Conservation (phyloP, 1,284 basidiomycete species). For the Fomitopsis betulina region DNA sequence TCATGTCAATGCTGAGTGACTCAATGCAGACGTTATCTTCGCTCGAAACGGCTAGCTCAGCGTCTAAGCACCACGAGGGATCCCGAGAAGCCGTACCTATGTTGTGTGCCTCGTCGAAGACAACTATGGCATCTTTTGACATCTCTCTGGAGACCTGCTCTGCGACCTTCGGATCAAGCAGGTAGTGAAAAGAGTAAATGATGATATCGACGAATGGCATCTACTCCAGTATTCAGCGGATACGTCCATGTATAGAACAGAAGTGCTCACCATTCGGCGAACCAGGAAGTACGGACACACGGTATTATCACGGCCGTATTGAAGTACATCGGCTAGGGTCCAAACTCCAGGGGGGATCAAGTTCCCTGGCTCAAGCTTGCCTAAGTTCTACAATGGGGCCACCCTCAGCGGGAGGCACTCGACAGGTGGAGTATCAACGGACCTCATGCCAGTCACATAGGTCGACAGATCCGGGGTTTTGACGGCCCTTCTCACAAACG, state of each 20-base stretch:
- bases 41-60: constrained; percentile 1
- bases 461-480: constrained; percentile 88
- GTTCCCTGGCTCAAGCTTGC: constrained; percentile 79
- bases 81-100: constrained; percentile 61
- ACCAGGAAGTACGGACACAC: constrained; percentile 97
- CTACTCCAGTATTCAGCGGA: constrained; percentile 36
- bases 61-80: neutral
- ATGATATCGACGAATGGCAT: constrained; percentile 95
- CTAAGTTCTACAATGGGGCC: constrained; percentile 50
- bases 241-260: neutral
- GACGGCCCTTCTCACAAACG: constrained; percentile 81
- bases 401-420: neutral
- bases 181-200: constrained; percentile 99
- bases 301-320: constrained; percentile 82
- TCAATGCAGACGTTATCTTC: constrained; percentile 99
- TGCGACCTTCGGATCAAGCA: constrained; percentile 98
- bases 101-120: constrained; percentile 99
- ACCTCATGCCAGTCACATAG: constrained; percentile 97
- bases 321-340: constrained; percentile 92
- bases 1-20: constrained; percentile 95
- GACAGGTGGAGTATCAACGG: constrained; percentile 14
- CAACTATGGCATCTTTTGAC: constrained; percentile 97
- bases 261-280: constrained; percentile 79
- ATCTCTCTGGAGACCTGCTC: constrained; percentile 98
- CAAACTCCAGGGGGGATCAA: constrained; percentile 88